Conservation (phyloP, 192 early-diverging fungal genomes). For the Endogone sp. region DNA sequence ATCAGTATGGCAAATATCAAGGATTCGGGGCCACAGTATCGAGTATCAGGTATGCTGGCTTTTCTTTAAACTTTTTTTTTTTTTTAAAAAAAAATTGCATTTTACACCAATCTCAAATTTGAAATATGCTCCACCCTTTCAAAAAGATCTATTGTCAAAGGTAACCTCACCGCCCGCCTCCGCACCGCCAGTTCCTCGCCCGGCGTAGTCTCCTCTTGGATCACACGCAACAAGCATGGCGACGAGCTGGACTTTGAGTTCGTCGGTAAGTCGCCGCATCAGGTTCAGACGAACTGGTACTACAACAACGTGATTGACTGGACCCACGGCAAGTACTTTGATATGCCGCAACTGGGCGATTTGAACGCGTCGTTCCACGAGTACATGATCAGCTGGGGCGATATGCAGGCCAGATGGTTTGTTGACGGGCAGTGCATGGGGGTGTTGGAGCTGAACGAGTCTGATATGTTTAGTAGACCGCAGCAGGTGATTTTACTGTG, state of each 20-base stretch:
- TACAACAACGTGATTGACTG: constrained; percentile 51
- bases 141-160: constrained; percentile 58
- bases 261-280: constrained; percentile 43
- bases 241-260: constrained; percentile 71
- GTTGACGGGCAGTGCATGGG: constrained; percentile 40
- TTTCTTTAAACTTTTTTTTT: not conserved
- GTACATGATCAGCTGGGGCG: constrained; percentile 57
- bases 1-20: constrained; percentile 36
- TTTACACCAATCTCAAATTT: no score
- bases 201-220: constrained; percentile 59
- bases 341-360: constrained; percentile 25
- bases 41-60: constrained; percentile 11
- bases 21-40: constrained; percentile 58
- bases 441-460: constrained; percentile 32
- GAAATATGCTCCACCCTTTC: no score
- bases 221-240: constrained; percentile 43
- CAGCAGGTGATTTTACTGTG: not conserved
- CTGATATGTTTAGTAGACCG: constrained; percentile 5
- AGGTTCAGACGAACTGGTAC: constrained; percentile 63
- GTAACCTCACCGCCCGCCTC: constrained; percentile 49
- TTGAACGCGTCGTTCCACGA: constrained; percentile 40
- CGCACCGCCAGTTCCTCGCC: constrained; percentile 39
- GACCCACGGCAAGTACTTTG: constrained; percentile 36
- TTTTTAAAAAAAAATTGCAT: no score
- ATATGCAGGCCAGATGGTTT: constrained; percentile 47